These are phyloP conservation scores for Medicago arabica DNA, from an alignment of 306 rosid species.

Conservation along the genomic window DNA sequence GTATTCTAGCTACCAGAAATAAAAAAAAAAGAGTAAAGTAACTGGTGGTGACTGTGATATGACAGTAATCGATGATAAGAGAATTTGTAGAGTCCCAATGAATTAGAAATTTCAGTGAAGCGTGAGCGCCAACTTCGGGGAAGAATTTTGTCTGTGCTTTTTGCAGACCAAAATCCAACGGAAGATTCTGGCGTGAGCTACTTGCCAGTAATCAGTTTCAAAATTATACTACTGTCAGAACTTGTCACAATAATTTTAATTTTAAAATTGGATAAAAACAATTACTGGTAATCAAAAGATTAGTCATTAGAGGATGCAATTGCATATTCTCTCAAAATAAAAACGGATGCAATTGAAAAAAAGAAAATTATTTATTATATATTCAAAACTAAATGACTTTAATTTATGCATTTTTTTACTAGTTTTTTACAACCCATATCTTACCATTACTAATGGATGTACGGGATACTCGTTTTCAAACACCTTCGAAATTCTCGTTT, in stretches of 20 bases:
- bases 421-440: no score
- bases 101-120: slow-evolving; percentile 60
- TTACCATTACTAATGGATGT: no score
- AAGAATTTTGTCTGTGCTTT: slow-evolving; percentile 43
- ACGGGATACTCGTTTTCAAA: no score
- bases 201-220: slow-evolving; percentile 46
- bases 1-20: not conserved
- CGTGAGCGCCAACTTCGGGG: slow-evolving; percentile 63
- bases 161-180: slow-evolving; percentile 57
- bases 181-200: slow-evolving; percentile 68
- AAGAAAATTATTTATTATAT: no score
- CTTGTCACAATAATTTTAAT: not conserved
- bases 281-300: no score
- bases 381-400: no score
- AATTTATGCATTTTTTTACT: no score
- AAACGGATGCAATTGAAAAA: no score
- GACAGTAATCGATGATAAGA: slow-evolving; percentile 5
- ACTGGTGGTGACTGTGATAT: slow-evolving; percentile 18
- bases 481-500: no score
- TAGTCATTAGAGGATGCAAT: no score
- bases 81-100: slow-evolving; percentile 42
- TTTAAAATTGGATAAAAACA: no score
- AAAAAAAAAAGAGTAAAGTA: not conserved
- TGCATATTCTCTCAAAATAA: no score
- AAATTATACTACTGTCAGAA: slow-evolving; percentile 35